Percentiles rank a stretch among this genome's conserved stretches.
Evolutionary conservation across 208 protist genomes (phyloP).

Genomic region (Wallacemonas collosoma): DNA sequence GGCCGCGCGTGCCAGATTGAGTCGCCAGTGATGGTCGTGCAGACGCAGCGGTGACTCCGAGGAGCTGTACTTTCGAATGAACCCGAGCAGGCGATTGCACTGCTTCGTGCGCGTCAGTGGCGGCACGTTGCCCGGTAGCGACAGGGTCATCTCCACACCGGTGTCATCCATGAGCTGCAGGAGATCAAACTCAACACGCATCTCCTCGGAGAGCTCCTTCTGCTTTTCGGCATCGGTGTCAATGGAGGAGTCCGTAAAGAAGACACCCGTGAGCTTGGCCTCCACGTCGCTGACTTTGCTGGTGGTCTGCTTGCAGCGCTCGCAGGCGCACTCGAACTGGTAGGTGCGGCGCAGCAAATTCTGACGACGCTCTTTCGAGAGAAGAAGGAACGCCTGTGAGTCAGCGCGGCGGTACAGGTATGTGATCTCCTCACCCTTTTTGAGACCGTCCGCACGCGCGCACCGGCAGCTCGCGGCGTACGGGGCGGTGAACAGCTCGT

Average conservation of each 20-base stretch:
- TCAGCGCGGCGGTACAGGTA: slow-evolving; percentile 49
- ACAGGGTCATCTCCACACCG: slow-evolving; percentile 36
- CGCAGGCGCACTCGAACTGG: slow-evolving; percentile 52
- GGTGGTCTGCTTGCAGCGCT: slow-evolving; percentile 31
- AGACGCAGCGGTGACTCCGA: slow-evolving; percentile 39
- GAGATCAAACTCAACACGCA: slow-evolving; percentile 42
- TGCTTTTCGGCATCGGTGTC: slow-evolving; percentile 39
- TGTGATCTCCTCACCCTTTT: slow-evolving; percentile 44
- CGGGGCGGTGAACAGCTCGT: slow-evolving; percentile 36
- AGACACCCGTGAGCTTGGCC: slow-evolving; percentile 41
- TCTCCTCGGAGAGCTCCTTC: slow-evolving; percentile 29
- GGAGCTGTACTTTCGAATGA: slow-evolving; percentile 50
- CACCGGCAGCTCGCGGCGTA: slow-evolving; percentile 47
- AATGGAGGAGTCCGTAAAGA: slow-evolving; percentile 47
- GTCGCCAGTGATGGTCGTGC: slow-evolving; percentile 59
- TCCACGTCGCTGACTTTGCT: slow-evolving; percentile 26
- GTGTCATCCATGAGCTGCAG: slow-evolving; percentile 48
- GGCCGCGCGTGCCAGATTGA: slow-evolving; percentile 45
- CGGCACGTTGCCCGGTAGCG: slow-evolving; percentile 42
- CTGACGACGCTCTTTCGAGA: slow-evolving; percentile 47
- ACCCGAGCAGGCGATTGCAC: slow-evolving; percentile 39
- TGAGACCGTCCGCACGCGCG: slow-evolving; percentile 29
- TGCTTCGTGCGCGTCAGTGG: slow-evolving; percentile 42
- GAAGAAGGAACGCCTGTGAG: slow-evolving; percentile 48
- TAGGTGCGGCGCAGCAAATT: slow-evolving; percentile 35